Evolutionary conservation across 1,284 basidiomycete genomes (phyloP).

Genomic region (Lentinula novae-zelandiae): DNA sequence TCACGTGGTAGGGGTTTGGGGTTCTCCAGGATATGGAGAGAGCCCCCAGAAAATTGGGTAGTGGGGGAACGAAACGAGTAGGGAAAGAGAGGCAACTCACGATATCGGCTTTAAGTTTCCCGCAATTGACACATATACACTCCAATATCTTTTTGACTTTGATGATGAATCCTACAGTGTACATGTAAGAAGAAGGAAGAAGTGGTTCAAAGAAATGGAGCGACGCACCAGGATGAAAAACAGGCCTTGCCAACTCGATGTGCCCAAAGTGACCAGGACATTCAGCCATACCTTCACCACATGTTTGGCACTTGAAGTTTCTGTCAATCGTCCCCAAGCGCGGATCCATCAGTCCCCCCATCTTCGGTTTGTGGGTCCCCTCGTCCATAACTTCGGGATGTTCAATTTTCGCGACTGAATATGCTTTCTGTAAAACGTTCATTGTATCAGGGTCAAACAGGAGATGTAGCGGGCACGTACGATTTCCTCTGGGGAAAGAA

Average conservation of each 20-base stretch:
- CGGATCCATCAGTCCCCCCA: conserved; percentile 95
- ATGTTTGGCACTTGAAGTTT: conserved; percentile 99
- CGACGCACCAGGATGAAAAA: conserved; percentile 89
- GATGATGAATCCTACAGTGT: conserved; percentile 81
- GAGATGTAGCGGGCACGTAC: conserved; percentile 47
- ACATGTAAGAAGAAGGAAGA: conserved; percentile 4
- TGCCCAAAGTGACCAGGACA: conserved; percentile 99
- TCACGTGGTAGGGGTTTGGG: conserved; percentile 80
- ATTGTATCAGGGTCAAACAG: conserved; percentile 13
- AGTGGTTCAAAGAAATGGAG: conserved; percentile 4
- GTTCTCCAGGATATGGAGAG: conserved; percentile 85
- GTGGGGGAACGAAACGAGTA: conserved; percentile 88
- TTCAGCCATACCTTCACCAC: conserved; percentile 97
- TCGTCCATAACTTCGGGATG: conserved; percentile 99
- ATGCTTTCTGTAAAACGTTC: conserved; percentile 75
- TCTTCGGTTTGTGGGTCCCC: conserved; percentile 81
- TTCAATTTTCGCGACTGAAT: conserved; percentile 97
- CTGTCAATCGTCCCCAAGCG: conserved; percentile 98
- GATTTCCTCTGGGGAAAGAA: conserved; percentile 99
- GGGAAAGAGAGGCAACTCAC: conserved; percentile 78
- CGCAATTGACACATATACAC: conserved; percentile 98
- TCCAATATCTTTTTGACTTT: conserved; percentile 99
- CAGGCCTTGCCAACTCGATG: conserved; percentile 94
- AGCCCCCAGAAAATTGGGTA: conserved; percentile 92
- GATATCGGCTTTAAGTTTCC: conserved; percentile 94